phyloP scores from a whole-genome alignment of 108 stramenopile genomes.

The Cylindrotheca closterium region DNA sequence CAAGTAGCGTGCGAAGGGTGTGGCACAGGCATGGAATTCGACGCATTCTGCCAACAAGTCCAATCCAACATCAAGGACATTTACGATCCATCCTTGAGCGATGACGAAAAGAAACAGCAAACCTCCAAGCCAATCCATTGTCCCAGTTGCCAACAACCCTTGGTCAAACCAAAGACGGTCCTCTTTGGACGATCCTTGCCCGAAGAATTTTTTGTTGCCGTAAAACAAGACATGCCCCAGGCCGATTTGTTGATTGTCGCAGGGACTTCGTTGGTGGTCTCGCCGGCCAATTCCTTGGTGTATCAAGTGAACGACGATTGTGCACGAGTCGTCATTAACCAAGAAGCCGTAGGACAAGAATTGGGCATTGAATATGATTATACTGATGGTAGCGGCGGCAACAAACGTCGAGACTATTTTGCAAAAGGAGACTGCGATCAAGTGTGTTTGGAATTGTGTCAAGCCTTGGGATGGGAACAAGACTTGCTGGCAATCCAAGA shows the following conservation, averaged over 20 bases:
- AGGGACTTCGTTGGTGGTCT: slow-evolving; percentile 72
- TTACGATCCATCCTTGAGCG: slow-evolving; percentile 34
- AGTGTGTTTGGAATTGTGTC: slow-evolving; percentile 52
- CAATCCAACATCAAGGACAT: slow-evolving; percentile 64
- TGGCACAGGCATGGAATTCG: slow-evolving; percentile 36
- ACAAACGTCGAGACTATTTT: slow-evolving; percentile 67
- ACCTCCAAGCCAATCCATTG: slow-evolving; percentile 47
- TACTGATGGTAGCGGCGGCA: slow-evolving; percentile 9
- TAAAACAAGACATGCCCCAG: slow-evolving; percentile 49
- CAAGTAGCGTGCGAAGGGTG: slow-evolving; percentile 72
- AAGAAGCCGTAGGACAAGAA: slow-evolving; percentile 54
- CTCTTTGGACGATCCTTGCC: slow-evolving; percentile 71
- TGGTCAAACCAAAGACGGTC: slow-evolving; percentile 77
- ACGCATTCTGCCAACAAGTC: slow-evolving; percentile 43
- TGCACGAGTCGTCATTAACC: slow-evolving; percentile 53
- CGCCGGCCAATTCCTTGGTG: slow-evolving; percentile 65
- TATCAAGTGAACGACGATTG: slow-evolving; percentile 40
- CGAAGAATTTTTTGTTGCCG: slow-evolving; percentile 47
- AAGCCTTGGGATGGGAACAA: slow-evolving; percentile 54
- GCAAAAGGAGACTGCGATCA: slow-evolving; percentile 58
- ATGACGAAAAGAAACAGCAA: slow-evolving; percentile 2
- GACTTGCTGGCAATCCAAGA: slow-evolving; percentile 21
- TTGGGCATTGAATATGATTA: slow-evolving; percentile 48
- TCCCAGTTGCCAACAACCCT: slow-evolving; percentile 44
- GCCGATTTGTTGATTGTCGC: slow-evolving; percentile 68